Conservation (phyloP, 2,329 filamentous ascomycete genomes). For the Zasmidium angulare region DNA sequence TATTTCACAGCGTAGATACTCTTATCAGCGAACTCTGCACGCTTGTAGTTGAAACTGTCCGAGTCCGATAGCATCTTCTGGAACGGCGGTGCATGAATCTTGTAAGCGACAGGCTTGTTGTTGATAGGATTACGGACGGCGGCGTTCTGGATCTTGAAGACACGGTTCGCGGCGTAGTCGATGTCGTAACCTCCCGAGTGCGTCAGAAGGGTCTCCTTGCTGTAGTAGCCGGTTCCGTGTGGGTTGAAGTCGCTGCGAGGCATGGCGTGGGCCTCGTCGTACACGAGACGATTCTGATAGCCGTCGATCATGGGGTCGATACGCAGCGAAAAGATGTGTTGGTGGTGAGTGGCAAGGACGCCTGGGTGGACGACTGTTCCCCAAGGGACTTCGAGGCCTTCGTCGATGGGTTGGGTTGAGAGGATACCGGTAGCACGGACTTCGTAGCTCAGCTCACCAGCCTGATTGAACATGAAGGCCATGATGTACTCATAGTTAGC, state of each 20-base stretch:
- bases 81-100: slow-evolving; percentile 50
- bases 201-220: slow-evolving; percentile 48
- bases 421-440: slow-evolving; percentile 68
- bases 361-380: slow-evolving; percentile 69
- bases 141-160: slow-evolving; percentile 52
- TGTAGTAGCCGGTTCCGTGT: slow-evolving; percentile 53
- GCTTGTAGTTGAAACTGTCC: slow-evolving; percentile 56
- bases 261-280: slow-evolving; percentile 60
- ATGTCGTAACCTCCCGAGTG: slow-evolving; percentile 53
- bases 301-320: slow-evolving; percentile 51
- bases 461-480: slow-evolving; percentile 70
- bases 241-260: slow-evolving; percentile 57
- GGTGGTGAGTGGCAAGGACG: slow-evolving; percentile 68
- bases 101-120: slow-evolving; percentile 50
- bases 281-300: slow-evolving; percentile 46
- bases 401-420: slow-evolving; percentile 66
- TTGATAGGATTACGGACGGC: slow-evolving; percentile 48
- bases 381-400: slow-evolving; percentile 63
- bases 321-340: slow-evolving; percentile 68
- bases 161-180: slow-evolving; percentile 45
- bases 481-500: slow-evolving; percentile 74
- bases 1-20: slow-evolving; percentile 60
- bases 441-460: slow-evolving; percentile 66
- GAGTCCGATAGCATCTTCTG: slow-evolving; percentile 54
- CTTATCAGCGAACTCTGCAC: slow-evolving; percentile 59